Evolutionary conservation across 2,329 filamentous ascomycete genomes (phyloP).

Genomic region (Botrytis medusae): DNA sequence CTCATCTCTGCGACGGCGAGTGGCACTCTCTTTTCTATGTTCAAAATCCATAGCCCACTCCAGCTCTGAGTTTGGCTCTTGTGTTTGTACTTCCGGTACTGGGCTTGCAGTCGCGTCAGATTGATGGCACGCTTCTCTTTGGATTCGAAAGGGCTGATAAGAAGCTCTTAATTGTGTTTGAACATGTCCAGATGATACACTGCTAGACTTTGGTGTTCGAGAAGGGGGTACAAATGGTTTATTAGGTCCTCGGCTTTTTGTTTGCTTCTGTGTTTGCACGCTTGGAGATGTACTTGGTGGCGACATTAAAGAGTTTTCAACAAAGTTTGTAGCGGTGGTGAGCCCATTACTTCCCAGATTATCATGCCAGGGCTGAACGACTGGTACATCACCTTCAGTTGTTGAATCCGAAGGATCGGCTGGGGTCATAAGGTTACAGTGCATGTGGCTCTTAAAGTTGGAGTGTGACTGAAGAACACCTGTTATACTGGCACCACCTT

Average conservation of each 20-base stretch:
- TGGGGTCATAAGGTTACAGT: background rate
- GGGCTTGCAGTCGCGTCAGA: background rate
- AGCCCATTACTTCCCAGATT: constrained; percentile 29
- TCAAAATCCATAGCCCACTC: constrained; percentile 41
- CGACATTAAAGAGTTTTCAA: constrained; percentile 24
- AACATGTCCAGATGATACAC: constrained; percentile 19
- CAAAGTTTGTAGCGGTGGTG: constrained; percentile 31
- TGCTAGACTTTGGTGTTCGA: constrained; percentile 13
- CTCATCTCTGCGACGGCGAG: constrained; percentile 35
- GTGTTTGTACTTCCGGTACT: constrained; percentile 11
- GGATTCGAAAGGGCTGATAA: constrained; percentile 1
- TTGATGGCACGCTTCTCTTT: constrained; percentile 12
- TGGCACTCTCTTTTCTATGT: constrained; percentile 37
- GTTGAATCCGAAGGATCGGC: background rate
- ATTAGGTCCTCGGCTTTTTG: constrained; percentile 24
- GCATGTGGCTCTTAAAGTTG: background rate
- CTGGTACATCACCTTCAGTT: background rate
- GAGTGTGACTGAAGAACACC: constrained; percentile 6
- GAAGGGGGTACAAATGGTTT: constrained; percentile 34
- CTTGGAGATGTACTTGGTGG: constrained; percentile 24
- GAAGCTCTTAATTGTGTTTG: constrained; percentile 28
- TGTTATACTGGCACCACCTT: background rate
- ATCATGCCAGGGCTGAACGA: background rate
- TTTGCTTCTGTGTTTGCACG: background rate
- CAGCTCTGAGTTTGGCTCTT: constrained; percentile 29